These are phyloP conservation scores for Cantharellus cinnabarinus DNA, from an alignment of 768 basidiomycete genomes.

Conservation along the genomic window DNA sequence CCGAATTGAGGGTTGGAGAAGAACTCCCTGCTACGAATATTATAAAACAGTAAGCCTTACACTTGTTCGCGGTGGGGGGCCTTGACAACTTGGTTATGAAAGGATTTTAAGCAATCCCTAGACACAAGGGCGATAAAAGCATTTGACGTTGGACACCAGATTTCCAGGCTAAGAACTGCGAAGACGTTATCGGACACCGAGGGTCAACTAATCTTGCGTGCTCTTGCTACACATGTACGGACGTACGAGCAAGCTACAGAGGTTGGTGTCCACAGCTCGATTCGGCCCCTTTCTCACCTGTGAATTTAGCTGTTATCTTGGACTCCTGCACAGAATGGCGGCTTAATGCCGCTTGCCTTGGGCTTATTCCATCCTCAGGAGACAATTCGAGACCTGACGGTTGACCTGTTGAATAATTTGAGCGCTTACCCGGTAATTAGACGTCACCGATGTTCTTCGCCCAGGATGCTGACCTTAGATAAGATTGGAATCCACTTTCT, in stretches of 20 bases:
- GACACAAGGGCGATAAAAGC: slow-evolving; percentile 43
- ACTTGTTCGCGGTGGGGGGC: neutral
- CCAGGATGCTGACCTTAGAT: neutral
- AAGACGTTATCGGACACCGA: slow-evolving; percentile 57
- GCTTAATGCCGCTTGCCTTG: slow-evolving; percentile 69
- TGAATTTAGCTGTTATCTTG: slow-evolving; percentile 51
- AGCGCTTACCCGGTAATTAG: slow-evolving; percentile 44
- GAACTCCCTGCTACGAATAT: slow-evolving; percentile 60
- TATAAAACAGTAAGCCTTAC: slow-evolving; percentile 36
- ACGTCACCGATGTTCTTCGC: slow-evolving; percentile 12
- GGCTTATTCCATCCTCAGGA: slow-evolving; percentile 80
- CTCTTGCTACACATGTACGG: slow-evolving; percentile 47
- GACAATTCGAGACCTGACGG: slow-evolving; percentile 50
- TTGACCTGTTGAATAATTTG: slow-evolving; percentile 68
- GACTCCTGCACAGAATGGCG: slow-evolving; percentile 55
- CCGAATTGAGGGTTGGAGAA: slow-evolving; percentile 86
- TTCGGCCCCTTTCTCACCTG: slow-evolving; percentile 1
- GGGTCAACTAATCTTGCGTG: slow-evolving; percentile 50
- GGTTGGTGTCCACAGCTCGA: slow-evolving; percentile 25
- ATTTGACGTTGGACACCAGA: slow-evolving; percentile 73
- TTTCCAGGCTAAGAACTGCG: slow-evolving; percentile 56
- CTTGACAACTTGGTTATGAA: slow-evolving; percentile 3
- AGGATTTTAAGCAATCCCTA: slow-evolving; percentile 50
- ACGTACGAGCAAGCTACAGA: slow-evolving; percentile 81
- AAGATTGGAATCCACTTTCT: slow-evolving; percentile 17